phyloP scores from a whole-genome alignment of 768 basidiomycete species.

The Coprinopsis cinerea region DNA sequence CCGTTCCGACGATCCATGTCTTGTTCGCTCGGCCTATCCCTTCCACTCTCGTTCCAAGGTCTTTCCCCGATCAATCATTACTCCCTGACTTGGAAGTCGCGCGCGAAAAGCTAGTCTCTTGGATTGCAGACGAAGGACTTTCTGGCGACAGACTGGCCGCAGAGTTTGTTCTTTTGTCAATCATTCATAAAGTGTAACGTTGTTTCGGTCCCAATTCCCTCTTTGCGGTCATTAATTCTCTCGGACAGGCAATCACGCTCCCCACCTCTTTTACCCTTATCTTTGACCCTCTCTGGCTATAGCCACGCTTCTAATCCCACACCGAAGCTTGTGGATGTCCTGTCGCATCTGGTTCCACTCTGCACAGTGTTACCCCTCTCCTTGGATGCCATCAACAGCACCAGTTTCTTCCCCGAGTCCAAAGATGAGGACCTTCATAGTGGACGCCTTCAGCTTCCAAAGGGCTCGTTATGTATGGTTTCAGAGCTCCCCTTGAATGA shows the following conservation, averaged over 20 bases:
- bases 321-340: constrained; percentile 49
- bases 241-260: constrained; percentile 55
- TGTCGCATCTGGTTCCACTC: constrained; percentile 56
- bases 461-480: constrained; percentile 52
- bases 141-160: constrained; percentile 65
- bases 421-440: constrained; percentile 68
- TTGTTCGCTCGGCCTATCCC: constrained; percentile 45
- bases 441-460: constrained; percentile 68
- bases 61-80: constrained; percentile 25
- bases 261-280: constrained; percentile 61
- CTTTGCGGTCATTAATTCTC: constrained; percentile 4
- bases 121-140: constrained; percentile 69
- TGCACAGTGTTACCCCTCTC: constrained; percentile 54
- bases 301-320: constrained; percentile 29
- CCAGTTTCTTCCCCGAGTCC: constrained; percentile 56
- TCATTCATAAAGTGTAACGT: constrained; percentile 63
- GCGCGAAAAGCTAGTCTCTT: constrained; percentile 53
- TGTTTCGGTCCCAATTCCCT: constrained; percentile 6
- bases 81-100: constrained; percentile 19
- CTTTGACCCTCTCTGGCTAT: constrained; percentile 58
- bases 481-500: constrained; percentile 66
- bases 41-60: constrained; percentile 32
- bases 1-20: constrained; percentile 66
- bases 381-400: constrained; percentile 53
- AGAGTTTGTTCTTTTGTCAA: constrained; percentile 65